These are phyloP conservation scores for Diplogelasinospora grovesii DNA, from an alignment of 495 filamentous ascomycete species.

Conservation along the genomic window DNA sequence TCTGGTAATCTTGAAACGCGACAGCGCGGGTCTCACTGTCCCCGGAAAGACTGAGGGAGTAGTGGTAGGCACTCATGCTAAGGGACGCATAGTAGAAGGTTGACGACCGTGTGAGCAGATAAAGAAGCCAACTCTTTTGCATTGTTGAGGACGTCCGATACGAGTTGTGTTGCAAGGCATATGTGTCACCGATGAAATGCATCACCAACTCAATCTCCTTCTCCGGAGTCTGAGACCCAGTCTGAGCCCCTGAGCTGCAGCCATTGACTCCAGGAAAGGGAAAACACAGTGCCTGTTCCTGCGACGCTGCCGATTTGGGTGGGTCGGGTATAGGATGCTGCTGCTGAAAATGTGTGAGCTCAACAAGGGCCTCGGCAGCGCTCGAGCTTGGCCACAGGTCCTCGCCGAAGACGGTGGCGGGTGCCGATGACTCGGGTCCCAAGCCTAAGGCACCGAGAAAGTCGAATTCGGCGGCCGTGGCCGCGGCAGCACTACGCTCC, in stretches of 20 bases:
- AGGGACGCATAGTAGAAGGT: conserved; percentile 6
- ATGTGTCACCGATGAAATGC: conserved; percentile 4
- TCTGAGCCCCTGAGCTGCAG: neutral
- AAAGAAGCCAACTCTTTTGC: conserved; percentile 3
- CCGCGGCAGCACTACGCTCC: too few species aligned
- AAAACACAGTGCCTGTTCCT: neutral
- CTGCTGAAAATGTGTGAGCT: too few species aligned
- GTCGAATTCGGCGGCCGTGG: conserved; percentile 3
- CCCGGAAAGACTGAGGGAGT: neutral
- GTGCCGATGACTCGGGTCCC: neutral
- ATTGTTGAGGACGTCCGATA: too few species aligned
- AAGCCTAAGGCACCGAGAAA: neutral
- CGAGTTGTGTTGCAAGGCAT: too few species aligned
- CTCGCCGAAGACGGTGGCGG: neutral
- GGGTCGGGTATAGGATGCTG: too few species aligned
- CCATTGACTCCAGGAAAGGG: neutral
- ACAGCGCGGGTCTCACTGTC: neutral
- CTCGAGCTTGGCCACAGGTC: neutral
- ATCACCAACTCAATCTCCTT: conserved; percentile 5
- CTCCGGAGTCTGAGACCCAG: too few species aligned
- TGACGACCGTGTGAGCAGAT: neutral
- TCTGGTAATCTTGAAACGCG: conserved; percentile 5
- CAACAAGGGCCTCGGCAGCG: neutral
- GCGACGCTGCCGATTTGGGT: neutral
- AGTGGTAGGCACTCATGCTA: conserved; percentile 4